phyloP scores from a whole-genome alignment of 2,329 filamentous ascomycete species.

The Zopfia rhizophila region DNA sequence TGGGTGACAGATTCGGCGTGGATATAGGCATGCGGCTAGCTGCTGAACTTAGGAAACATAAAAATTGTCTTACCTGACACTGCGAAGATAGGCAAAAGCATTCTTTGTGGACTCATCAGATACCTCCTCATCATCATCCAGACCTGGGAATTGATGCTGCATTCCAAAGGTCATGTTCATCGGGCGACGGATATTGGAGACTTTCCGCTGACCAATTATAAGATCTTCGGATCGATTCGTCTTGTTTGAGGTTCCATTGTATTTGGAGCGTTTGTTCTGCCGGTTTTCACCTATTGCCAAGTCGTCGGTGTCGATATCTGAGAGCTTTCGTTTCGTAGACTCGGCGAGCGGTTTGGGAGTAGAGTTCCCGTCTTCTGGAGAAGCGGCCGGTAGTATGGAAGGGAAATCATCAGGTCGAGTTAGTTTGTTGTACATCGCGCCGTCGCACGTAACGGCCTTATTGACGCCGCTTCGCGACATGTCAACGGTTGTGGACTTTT shows the following conservation, averaged over 20 bases:
- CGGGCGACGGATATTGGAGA: constrained; percentile 4
- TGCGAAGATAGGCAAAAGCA: constrained; percentile 47
- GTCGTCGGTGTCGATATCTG: constrained; percentile 1
- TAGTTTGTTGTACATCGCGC: constrained; percentile 50
- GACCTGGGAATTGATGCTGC: constrained; percentile 42
- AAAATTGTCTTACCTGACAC: constrained; percentile 40
- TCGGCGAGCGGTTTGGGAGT: constrained; percentile 15
- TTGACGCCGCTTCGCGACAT: constrained; percentile 42
- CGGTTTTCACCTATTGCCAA: constrained; percentile 10
- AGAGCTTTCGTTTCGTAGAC: constrained; percentile 14
- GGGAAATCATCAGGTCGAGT: constrained; percentile 44
- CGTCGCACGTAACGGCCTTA: constrained; percentile 44
- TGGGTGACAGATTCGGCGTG: constrained; percentile 1
- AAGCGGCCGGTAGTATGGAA: no score
- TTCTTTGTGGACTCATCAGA: constrained; percentile 40
- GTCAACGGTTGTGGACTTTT: no score
- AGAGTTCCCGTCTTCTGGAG: background rate
- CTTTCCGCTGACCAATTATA: no score
- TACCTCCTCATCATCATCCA: constrained; percentile 36
- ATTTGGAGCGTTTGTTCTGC: constrained; percentile 7
- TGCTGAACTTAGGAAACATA: constrained; percentile 11
- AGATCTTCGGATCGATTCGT: constrained; percentile 7
- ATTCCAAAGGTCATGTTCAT: constrained; percentile 34
- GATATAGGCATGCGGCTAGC: background rate
- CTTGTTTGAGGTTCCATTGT: constrained; percentile 31